Evolutionary conservation across 1,139 yeast genomes (phyloP), one percentile per base, ranked within the genome.

Genomic region (Magnusiomyces sp.): DNA sequence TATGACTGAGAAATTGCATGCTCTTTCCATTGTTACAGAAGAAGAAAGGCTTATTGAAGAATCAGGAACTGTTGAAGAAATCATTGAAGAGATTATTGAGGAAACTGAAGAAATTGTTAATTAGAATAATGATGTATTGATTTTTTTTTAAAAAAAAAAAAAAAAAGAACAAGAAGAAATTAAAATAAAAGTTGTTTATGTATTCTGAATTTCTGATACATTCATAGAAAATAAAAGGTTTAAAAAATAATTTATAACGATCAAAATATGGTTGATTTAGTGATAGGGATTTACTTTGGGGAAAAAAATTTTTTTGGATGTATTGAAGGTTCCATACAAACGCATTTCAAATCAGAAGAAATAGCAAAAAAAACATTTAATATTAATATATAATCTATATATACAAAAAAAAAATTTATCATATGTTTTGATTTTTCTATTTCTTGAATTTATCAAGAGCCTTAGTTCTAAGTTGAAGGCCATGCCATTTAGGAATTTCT

Each of bases 401-500:
- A 38, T 5, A 38, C 5, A 5, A 38, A 14, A 38, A 14, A 17
- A 34, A 5, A 34, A 40, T 17, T 32, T 42, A 31, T 23, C 38
- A 39, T 13, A 19, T 11, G 16, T 33, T 46, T 37, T 31, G 7
- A 17, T 16, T 19, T 32, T 17, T 16, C 16, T 20, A 19, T 27
- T 49, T 47, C 14, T 46, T 46, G 40, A 27, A 45, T 41, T 51
- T 51, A 17, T 51, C 50, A 17, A 39, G 40, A 16, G 55, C 55
- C 27, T 79, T 82, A 0, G 97, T 90, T 56, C 77, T 77, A 54
- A 92, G 74, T 65, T 90, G 97, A 50, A 92, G 70, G 0, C 98
- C 98, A 66, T 92, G 98, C 98, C 98, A 92, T 62, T 84, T 75
- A 37, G 82, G 72, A 49, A 92, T 89, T 60, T 92, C 98, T 45